Evolutionary conservation across 805 yeast genomes (phyloP), one percentile per base, ranked within the genome.

Genomic region (Pichia cabralensis): DNA sequence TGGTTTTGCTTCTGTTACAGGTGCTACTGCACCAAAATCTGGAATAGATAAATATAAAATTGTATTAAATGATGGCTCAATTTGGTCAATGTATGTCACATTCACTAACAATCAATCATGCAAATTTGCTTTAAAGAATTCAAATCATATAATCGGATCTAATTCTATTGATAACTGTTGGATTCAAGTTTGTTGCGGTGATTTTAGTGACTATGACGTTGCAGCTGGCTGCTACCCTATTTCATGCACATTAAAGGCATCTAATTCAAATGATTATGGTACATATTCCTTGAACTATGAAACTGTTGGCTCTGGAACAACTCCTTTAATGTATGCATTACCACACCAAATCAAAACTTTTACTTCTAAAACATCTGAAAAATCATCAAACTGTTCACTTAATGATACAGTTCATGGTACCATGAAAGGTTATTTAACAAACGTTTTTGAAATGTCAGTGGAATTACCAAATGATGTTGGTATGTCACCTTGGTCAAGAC

Each of bases 191-290:
- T 75, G 73, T 6, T 35, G 42, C 8, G 39, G 53, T 30, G 46
- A 51, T 22, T 77, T 69, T 21, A 52, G 61, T 18, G 66, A 56
- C 46, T 74, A 74, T 48, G 84, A 76, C 51, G 49, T 61, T 33
- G 73, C 81, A 19, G 85, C 88, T 29, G 89, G 89, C 36, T 62
- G 64, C 50, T 80, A 76, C 45, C 71, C 72, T 10, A 23, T 38
- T 6, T 35, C 35, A 12, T 52, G 48, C 17, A 43, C 64, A 0
- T 43, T 76, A 8, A 38, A 59, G 2, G 75, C 71, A 6, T 45
- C 59, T 11, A 62, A 65, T 4, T 49, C 56, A 28, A 67, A 59
- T 15, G 42, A 60, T 4, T 50, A 51, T 11, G 55, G 49, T 8
- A 60, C 56, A 2, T 74, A 73, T 47, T 41, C 64, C 4, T 61